A percentile compares a stretch with the other conserved stretches of the same genome.
These are phyloP conservation scores for Botrytis elliptica DNA, from an alignment of 2,329 filamentous ascomycete species.

Conservation along the genomic window DNA sequence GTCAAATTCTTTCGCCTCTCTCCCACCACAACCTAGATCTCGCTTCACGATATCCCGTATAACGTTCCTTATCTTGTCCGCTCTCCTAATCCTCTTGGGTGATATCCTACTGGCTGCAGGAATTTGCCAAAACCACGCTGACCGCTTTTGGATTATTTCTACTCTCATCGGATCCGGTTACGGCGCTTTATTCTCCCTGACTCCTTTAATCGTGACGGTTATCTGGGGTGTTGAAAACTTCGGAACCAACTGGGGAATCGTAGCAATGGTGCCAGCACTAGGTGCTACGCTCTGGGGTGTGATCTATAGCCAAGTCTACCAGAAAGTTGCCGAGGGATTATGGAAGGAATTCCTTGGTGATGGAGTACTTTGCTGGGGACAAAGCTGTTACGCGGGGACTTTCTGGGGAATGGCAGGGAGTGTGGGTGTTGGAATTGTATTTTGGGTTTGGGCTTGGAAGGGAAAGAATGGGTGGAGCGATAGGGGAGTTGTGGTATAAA, in stretches of 20 bases:
- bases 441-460: conserved; percentile 77
- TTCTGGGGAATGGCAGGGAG: conserved; percentile 86
- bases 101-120: conserved; percentile 78
- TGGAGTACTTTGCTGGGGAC: conserved; percentile 74
- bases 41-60: conserved; percentile 71
- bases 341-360: conserved; percentile 42
- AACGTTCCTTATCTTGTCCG: conserved; percentile 73
- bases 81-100: conserved; percentile 70
- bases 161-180: conserved; percentile 86
- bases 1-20: conserved; percentile 39
- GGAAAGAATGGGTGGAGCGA: conserved; percentile 72
- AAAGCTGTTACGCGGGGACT: conserved; percentile 72
- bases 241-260: conserved; percentile 95
- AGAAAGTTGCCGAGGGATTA: conserved; percentile 57
- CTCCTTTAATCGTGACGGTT: conserved; percentile 90
- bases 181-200: conserved; percentile 84
- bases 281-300: conserved; percentile 89
- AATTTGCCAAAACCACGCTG: conserved; percentile 67
- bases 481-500: conserved; percentile 67
- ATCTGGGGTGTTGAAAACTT: conserved; percentile 99
- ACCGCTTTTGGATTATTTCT: conserved; percentile 83
- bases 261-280: conserved; percentile 85
- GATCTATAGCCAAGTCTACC: conserved; percentile 81
- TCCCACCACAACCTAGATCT: conserved; percentile 40
- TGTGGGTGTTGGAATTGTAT: conserved; percentile 71